A percentile compares a stretch with the other conserved stretches of the same genome.
Conservation (phyloP, 1,284 basidiomycete species). For the Ceratobasidium sp. region DNA sequence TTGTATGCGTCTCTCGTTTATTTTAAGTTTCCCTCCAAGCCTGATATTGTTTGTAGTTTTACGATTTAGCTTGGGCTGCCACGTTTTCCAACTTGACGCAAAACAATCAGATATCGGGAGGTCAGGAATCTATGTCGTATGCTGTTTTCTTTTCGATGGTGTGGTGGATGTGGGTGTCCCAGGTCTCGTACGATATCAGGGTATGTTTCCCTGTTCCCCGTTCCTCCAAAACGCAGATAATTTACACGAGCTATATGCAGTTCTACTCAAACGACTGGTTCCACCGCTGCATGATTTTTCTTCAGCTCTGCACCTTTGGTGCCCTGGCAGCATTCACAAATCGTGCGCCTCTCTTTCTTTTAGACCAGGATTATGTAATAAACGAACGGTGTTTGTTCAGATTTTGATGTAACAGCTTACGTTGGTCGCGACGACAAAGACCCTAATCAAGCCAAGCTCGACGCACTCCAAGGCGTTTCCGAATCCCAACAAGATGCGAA, state of each 20-base stretch:
- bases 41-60: background rate
- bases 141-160: conserved; percentile 43
- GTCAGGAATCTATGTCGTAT: conserved; percentile 31
- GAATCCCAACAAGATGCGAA: conserved; percentile 3
- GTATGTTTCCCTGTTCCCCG: conserved; percentile 1
- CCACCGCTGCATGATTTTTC: conserved; percentile 37
- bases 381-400: background rate
- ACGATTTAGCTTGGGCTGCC: conserved; percentile 40
- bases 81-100: conserved; percentile 41
- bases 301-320: conserved; percentile 38
- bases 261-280: conserved; percentile 45
- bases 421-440: background rate
- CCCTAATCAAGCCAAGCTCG: background rate
- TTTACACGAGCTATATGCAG: background rate
- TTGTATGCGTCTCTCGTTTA: background rate
- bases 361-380: too few species aligned
- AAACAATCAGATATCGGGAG: conserved; percentile 35
- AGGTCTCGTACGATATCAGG: conserved; percentile 40
- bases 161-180: conserved; percentile 43
- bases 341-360: background rate
- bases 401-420: conserved; percentile 31
- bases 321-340: conserved; percentile 37
- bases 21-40: background rate
- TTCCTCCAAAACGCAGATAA: background rate
- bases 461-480: background rate